A percentile compares a stretch with the other conserved stretches of the same genome.
phyloP scores from a whole-genome alignment of 2,329 filamentous ascomycete species.

The Sporothrix euskadiensis region DNA sequence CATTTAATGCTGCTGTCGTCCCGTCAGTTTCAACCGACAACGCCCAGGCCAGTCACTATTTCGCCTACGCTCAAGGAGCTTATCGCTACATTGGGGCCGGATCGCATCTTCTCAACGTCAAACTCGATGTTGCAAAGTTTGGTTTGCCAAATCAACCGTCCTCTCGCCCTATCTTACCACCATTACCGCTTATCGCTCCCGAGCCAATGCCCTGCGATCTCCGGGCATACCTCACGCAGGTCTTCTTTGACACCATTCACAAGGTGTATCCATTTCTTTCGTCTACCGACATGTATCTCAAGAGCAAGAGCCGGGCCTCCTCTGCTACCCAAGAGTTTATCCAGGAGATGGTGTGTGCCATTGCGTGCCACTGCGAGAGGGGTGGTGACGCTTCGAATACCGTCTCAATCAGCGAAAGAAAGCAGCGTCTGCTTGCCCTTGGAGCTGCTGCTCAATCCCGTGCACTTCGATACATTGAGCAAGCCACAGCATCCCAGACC shows the following conservation, averaged over 20 bases:
- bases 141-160: background rate
- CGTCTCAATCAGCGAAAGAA: background rate
- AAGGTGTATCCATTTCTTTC: slow-evolving; percentile 15
- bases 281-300: background rate
- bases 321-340: slow-evolving; percentile 15
- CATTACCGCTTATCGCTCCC: background rate
- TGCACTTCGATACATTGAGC: background rate
- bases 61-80: slow-evolving; percentile 18
- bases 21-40: too few relatives aligned
- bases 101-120: slow-evolving; percentile 13
- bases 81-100: slow-evolving; percentile 20
- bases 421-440: background rate
- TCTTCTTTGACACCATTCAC: slow-evolving; percentile 20
- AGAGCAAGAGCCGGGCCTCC: background rate
- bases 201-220: background rate
- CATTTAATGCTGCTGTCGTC: background rate
- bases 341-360: slow-evolving; percentile 19
- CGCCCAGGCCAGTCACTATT: background rate
- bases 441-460: background rate
- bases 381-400: background rate
- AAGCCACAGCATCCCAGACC: slow-evolving; percentile 10
- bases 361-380: slow-evolving; percentile 11
- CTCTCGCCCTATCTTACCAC: background rate
- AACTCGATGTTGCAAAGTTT: background rate
- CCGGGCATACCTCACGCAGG: background rate